Percentiles rank a stretch among this genome's conserved stretches.
Evolutionary conservation across 495 filamentous ascomycete species (phyloP).

Genomic region (Oleoguttula mirabilis): DNA sequence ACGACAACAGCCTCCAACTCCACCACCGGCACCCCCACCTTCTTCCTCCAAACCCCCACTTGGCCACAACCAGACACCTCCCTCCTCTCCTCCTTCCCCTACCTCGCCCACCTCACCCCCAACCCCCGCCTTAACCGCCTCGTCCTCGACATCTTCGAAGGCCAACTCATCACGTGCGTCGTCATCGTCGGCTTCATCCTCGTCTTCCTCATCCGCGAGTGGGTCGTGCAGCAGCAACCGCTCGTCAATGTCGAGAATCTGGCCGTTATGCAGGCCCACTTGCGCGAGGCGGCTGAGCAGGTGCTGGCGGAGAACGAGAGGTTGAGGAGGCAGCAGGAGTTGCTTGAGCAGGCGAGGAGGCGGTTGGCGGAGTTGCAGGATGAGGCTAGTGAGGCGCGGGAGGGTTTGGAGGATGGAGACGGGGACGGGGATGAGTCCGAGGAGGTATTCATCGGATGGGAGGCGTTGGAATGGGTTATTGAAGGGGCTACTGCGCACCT

Average conservation of each 20-base stretch:
- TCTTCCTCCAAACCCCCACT: neutral
- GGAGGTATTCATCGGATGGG: too few species aligned
- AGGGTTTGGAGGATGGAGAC: too few species aligned
- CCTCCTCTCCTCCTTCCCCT: conserved; percentile 58
- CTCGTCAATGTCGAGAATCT: conserved; percentile 45
- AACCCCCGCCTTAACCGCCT: conserved; percentile 63
- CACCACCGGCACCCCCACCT: neutral
- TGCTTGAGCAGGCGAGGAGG: conserved; percentile 11
- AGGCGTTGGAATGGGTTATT: too few species aligned
- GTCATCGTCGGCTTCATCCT: conserved; percentile 89
- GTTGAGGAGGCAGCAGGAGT: conserved; percentile 13
- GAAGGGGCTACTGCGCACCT: too few species aligned
- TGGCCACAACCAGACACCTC: conserved; percentile 26
- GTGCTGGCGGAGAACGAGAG: conserved; percentile 14
- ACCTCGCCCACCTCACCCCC: conserved; percentile 61
- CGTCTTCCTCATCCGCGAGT: conserved; percentile 90
- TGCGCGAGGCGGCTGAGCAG: conserved; percentile 10
- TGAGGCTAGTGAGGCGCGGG: neutral
- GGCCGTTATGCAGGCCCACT: conserved; percentile 6
- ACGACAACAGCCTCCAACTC: neutral
- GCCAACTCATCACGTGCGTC: conserved; percentile 79
- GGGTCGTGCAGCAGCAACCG: conserved; percentile 95
- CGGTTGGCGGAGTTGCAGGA: conserved; percentile 10
- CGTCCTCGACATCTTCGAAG: conserved; percentile 76
- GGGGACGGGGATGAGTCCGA: too few species aligned